Conservation (phyloP, 495 filamentous ascomycete species). For the Parathielavia hyrcaniae region DNA sequence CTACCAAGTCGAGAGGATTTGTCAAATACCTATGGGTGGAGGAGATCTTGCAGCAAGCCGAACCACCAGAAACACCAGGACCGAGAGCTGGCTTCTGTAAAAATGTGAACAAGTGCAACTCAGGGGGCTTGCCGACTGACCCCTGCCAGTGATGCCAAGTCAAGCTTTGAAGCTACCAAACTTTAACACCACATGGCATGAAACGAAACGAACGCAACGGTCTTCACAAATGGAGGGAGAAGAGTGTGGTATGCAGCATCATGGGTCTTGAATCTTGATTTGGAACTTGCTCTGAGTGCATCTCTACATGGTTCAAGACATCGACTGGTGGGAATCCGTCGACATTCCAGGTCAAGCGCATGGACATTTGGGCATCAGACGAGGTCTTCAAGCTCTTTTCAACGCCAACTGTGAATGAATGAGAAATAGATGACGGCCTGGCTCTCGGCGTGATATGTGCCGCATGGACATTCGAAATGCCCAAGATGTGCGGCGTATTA, state of each 20-base stretch:
- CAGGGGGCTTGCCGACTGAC: neutral
- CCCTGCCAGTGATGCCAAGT: neutral
- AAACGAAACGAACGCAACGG: slow-evolving; percentile 11
- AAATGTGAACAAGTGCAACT: no score
- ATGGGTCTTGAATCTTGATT: no score
- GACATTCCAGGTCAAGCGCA: neutral
- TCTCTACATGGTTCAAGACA: no score
- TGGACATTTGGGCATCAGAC: neutral
- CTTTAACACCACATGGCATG: neutral
- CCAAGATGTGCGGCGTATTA: no score
- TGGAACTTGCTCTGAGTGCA: no score
- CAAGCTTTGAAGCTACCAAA: neutral
- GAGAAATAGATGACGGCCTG: neutral
- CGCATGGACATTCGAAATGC: no score
- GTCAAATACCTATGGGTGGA: neutral
- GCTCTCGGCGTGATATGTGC: no score
- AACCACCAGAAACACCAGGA: neutral
- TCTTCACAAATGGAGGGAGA: neutral
- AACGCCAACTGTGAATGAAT: no score
- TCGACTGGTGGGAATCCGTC: no score
- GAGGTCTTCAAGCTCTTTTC: no score
- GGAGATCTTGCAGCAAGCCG: slow-evolving; percentile 3
- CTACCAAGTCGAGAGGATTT: neutral
- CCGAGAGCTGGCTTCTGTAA: neutral
- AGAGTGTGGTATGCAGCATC: neutral